phyloP scores from a whole-genome alignment of 306 rosid genomes.

The Alnus rubra region DNA sequence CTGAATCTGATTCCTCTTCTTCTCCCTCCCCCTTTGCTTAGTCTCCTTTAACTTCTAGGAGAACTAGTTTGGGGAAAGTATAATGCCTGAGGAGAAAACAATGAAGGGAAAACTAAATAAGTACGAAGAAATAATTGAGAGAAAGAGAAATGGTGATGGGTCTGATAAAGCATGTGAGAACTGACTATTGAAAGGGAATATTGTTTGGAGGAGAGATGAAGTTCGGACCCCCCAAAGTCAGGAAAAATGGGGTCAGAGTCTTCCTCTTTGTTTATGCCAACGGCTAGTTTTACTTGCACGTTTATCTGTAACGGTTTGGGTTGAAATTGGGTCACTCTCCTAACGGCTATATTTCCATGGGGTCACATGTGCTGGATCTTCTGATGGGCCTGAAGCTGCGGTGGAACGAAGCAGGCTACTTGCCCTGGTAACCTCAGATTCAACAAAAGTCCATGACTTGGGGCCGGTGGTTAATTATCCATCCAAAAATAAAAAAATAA shows the following conservation, averaged over 20 bases:
- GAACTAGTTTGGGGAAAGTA: conserved; percentile 4
- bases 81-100: neutral
- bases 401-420: neutral
- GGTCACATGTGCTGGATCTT: neutral
- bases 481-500: too few relatives aligned
- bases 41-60: neutral
- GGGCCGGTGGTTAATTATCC: too few relatives aligned
- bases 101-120: conserved; percentile 24
- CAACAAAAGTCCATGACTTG: too few relatives aligned
- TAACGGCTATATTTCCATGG: conserved; percentile 63
- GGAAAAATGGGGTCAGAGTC: conserved; percentile 48
- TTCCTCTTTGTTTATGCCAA: conserved; percentile 41
- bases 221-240: conserved; percentile 16
- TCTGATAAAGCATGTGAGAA: conserved; percentile 38
- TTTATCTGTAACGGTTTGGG: conserved; percentile 52
- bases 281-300: conserved; percentile 65
- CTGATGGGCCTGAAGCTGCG: neutral
- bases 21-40: neutral
- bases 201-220: conserved; percentile 10
- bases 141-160: conserved; percentile 10
- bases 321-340: conserved; percentile 40
- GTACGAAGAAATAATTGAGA: neutral
- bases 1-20: neutral
- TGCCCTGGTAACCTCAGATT: neutral
- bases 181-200: conserved; percentile 5